Conservation (phyloP, 2,329 filamentous ascomycete species). For the Aspergillus phoenicis region DNA sequence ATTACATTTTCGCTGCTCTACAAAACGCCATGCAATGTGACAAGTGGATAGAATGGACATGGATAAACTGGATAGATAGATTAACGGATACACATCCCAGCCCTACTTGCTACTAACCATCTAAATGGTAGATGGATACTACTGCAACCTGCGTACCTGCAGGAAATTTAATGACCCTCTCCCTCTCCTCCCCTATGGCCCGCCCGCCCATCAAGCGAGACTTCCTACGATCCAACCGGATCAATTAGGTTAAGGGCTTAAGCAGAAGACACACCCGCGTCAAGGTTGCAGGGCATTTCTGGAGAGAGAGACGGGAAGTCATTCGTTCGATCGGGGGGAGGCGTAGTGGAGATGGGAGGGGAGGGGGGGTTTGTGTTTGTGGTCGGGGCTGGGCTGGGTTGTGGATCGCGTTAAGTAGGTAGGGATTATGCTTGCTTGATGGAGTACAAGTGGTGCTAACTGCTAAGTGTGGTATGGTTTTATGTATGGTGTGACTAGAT, state of each 20-base stretch:
- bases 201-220: not conserved
- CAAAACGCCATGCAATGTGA: no score
- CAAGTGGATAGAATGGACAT: no score
- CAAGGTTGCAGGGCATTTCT: no score
- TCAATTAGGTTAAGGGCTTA: not conserved
- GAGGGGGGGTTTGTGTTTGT: not conserved
- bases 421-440: conserved; percentile 3
- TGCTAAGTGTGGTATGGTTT: no score
- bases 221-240: not conserved
- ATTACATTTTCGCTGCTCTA: no score
- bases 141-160: not conserved
- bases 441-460: no score
- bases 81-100: no score
- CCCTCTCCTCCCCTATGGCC: no score
- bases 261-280: not conserved
- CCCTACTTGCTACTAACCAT: no score
- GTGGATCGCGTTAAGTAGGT: not conserved
- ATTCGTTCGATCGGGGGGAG: conserved; percentile 2
- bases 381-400: no score
- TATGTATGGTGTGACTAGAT: no score
- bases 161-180: not conserved
- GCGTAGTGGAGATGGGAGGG: not conserved
- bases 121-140: not conserved
- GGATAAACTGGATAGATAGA: no score
- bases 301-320: not conserved